phyloP scores from a whole-genome alignment of 352 stramenopile genomes.

The Phytophthora megakarya region DNA sequence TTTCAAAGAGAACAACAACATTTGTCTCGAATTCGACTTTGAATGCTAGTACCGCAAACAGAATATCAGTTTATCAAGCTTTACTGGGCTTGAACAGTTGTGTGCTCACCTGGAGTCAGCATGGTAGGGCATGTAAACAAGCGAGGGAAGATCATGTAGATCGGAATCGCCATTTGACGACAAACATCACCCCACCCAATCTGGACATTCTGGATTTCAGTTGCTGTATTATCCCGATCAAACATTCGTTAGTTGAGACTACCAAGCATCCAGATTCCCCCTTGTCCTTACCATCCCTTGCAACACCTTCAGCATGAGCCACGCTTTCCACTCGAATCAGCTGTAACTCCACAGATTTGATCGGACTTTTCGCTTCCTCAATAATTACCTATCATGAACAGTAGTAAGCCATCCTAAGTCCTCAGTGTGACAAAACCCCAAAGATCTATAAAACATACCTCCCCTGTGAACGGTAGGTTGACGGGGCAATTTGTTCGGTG shows the following conservation, averaged over 20 bases:
- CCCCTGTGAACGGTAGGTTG: conserved; percentile 89
- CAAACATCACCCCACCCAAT: conserved; percentile 92
- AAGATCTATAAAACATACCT: conserved; percentile 51
- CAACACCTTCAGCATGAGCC: conserved; percentile 72
- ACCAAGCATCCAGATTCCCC: neutral
- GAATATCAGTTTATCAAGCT: neutral
- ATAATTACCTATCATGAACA: conserved; percentile 62
- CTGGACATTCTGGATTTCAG: conserved; percentile 95
- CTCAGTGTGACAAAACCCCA: too few species aligned
- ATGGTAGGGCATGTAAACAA: conserved; percentile 94
- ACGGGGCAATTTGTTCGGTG: conserved; percentile 90
- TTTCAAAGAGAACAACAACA: conserved; percentile 92
- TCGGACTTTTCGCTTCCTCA: conserved; percentile 70
- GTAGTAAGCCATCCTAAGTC: conserved; percentile 1
- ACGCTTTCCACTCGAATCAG: conserved; percentile 92
- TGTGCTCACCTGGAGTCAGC: conserved; percentile 61
- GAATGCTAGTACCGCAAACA: conserved; percentile 58
- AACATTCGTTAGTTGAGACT: neutral
- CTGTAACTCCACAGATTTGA: conserved; percentile 91
- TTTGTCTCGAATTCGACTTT: conserved; percentile 94
- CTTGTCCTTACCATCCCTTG: conserved; percentile 64
- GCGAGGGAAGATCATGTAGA: conserved; percentile 95
- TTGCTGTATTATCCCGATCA: conserved; percentile 52
- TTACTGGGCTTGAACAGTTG: neutral
- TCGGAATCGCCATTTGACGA: conserved; percentile 89